Base-by-base conservation (phyloP, 2,329 filamentous ascomycete species). In the Arachnopeziza araneosa region DNA sequence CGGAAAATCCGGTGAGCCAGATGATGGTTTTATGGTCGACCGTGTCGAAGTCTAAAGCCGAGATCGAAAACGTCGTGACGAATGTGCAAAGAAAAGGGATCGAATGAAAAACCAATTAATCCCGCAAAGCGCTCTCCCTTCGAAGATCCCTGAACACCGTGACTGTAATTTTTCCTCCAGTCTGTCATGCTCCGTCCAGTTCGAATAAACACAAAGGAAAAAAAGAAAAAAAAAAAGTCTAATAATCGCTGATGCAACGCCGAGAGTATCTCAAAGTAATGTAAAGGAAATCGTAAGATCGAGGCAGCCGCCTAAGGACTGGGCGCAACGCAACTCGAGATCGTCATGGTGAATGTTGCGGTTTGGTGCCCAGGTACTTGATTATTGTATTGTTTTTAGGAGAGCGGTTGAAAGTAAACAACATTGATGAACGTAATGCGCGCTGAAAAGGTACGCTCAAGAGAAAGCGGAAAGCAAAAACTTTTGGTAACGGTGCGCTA, bases 321-420 rank as follows among this genome's bases (percentile, higher is more conserved):
- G 55, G 63, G 67, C 65, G 70, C 70, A 72, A 69, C 68, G 70
- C 70, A 68, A 66, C 69, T 72, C 70, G 70, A 72, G 70, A 73
- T 72, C 71, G 63, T 72, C 53, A 67, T 65, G 59, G 56, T n/a
- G 56, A 64, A 62, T 64, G 63, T 44, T 44, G 12, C 17, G 6
- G 36, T 30, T 30, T 44, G 36, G 36, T 64, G 52, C 64, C 63
- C 61, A 63, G 56, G 52, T 65, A 62, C 58, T 60, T 65, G 63
- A 65, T 68, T 67, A 71, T 70, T 65, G 63, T 65, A 63, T 63
- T 64, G 64, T 60, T 63, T 51, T 57, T 61, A 56, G 36, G 36
- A 44, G 36, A 57, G 62, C 57, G 60, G 60, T 64, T 60, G 60
- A 56, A 67, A 44, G 17, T 3, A 3, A 44, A 66, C 54, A 61